Conservation (phyloP, 1,284 basidiomycete species). For the Sporisorium iseilematis-ciliati region DNA sequence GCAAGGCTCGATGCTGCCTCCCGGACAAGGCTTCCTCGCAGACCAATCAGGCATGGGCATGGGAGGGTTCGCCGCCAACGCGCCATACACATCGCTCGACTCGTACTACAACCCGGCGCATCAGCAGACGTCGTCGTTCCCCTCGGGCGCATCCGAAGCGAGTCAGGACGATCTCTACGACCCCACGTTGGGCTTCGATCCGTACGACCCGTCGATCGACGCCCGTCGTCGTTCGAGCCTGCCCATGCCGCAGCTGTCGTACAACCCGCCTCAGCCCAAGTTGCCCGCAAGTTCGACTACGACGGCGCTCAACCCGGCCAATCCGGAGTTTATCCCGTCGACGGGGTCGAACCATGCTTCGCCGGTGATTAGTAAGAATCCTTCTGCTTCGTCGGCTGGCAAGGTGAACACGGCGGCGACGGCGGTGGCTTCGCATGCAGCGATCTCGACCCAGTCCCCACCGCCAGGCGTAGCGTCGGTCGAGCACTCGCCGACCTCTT, state of each 20-base stretch:
- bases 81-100: slow-evolving; percentile 20
- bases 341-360: slow-evolving; percentile 47
- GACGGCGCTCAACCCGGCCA: slow-evolving; percentile 52
- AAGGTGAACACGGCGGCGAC: not conserved
- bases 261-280: slow-evolving; percentile 15
- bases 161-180: slow-evolving; percentile 53
- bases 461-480: slow-evolving; percentile 29
- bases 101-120: slow-evolving; percentile 28
- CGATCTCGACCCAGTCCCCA: slow-evolving; percentile 29
- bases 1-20: slow-evolving; percentile 28
- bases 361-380: slow-evolving; percentile 37
- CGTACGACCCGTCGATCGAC: slow-evolving; percentile 45
- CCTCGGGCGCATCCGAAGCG: slow-evolving; percentile 38
- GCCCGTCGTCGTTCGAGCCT: slow-evolving; percentile 47
- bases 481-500: slow-evolving; percentile 51
- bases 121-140: slow-evolving; percentile 22
- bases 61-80: slow-evolving; percentile 20
- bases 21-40: slow-evolving; percentile 23
- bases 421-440: slow-evolving; percentile 15
- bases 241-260: slow-evolving; percentile 35
- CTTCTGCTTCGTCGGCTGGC: slow-evolving; percentile 4
- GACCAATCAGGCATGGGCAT: slow-evolving; percentile 29
- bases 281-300: slow-evolving; percentile 19
- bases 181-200: slow-evolving; percentile 47
- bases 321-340: slow-evolving; percentile 57